These are phyloP conservation scores for Betula pendula DNA, from an alignment of 306 rosid genomes.

Conservation along the genomic window DNA sequence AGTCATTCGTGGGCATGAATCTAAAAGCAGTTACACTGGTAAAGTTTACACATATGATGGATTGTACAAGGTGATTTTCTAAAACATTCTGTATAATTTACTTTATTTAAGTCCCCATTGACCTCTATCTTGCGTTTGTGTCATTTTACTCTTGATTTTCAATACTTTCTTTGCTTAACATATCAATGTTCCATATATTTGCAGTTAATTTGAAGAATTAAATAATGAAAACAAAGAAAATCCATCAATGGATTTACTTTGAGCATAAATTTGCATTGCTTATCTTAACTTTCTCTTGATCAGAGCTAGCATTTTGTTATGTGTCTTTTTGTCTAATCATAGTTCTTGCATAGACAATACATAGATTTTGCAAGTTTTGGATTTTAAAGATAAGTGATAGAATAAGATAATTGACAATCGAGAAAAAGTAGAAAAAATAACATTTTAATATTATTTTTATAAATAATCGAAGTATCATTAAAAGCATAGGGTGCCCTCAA, in stretches of 20 bases:
- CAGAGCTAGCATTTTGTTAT: neutral
- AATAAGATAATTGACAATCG: neutral
- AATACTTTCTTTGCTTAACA: neutral
- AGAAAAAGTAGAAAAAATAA: neutral
- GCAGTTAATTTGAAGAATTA: neutral
- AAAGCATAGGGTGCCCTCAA: too few relatives aligned
- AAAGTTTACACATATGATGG: slow-evolving; percentile 97
- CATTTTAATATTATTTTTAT: too few relatives aligned
- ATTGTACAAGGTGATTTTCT: slow-evolving; percentile 72
- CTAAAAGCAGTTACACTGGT: slow-evolving; percentile 65
- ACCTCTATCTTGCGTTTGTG: neutral
- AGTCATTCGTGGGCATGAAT: slow-evolving; percentile 88
- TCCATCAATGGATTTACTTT: neutral
- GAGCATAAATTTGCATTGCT: neutral
- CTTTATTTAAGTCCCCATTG: neutral
- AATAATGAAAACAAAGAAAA: neutral
- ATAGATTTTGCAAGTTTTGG: neutral
- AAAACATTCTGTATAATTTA: slow-evolving; percentile 3
- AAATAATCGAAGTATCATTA: too few relatives aligned
- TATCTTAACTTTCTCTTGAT: neutral
- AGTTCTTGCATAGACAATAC: neutral
- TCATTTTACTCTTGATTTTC: neutral
- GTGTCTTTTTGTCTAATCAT: neutral
- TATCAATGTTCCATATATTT: neutral
- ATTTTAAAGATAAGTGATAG: neutral